Conservation (phyloP, 441 rosid genomes). For the Corymbia citriodora region DNA sequence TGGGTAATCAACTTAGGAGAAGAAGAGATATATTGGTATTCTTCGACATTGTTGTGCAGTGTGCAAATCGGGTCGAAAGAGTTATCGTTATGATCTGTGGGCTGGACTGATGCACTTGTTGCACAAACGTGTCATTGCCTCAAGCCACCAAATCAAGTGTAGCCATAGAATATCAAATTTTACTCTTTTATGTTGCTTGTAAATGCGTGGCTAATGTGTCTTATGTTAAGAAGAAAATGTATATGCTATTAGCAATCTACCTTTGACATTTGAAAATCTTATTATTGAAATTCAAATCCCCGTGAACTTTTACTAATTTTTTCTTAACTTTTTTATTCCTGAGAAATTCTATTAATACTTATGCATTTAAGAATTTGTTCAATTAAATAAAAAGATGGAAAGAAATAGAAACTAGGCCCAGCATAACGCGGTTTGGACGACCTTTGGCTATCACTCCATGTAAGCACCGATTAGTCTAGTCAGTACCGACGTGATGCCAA, state of each 20-base stretch:
- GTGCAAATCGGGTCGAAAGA: neutral
- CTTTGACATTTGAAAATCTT: neutral
- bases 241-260: neutral
- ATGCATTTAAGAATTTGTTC: neutral
- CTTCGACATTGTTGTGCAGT: neutral
- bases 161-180: neutral
- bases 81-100: no score
- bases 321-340: neutral
- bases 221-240: neutral
- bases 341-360: neutral
- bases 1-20: neutral
- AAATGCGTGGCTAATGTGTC: neutral
- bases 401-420: neutral
- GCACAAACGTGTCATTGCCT: no score
- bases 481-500: neutral
- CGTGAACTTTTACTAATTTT: neutral
- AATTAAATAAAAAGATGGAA: neutral
- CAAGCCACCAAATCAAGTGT: neutral
- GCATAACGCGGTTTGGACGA: neutral
- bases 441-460: neutral
- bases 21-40: neutral
- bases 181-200: neutral
- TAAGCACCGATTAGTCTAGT: neutral
- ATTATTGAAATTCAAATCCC: neutral
- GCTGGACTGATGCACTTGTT: no score